Evolutionary conservation across 768 basidiomycete species (phyloP).

Genomic region (Lactifluus echinatus): DNA sequence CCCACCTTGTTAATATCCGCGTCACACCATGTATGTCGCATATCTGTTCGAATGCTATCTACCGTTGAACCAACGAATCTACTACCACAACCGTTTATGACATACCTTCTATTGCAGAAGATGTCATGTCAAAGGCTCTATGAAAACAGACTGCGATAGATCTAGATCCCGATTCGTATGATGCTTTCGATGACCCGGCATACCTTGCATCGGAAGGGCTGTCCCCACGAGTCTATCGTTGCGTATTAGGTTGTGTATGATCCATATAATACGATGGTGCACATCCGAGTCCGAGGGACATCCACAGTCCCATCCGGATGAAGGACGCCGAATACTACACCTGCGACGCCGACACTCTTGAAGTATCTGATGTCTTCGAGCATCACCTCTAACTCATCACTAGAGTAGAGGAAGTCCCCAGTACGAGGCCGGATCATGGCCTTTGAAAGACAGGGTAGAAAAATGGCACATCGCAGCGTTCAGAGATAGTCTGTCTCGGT

Average conservation of each 20-base stretch:
- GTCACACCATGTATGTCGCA: slow-evolving; percentile 53
- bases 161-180: neutral
- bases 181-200: neutral
- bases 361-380: slow-evolving; percentile 58
- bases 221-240: slow-evolving; percentile 43
- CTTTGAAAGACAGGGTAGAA: slow-evolving; percentile 24
- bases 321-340: slow-evolving; percentile 62
- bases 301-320: slow-evolving; percentile 51
- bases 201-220: slow-evolving; percentile 57
- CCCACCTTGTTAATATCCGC: slow-evolving; percentile 72
- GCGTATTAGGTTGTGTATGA: neutral
- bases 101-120: slow-evolving; percentile 1
- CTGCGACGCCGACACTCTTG: slow-evolving; percentile 47
- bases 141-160: slow-evolving; percentile 59
- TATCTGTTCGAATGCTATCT: slow-evolving; percentile 34
- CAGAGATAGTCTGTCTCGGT: neutral
- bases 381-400: slow-evolving; percentile 63
- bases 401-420: slow-evolving; percentile 72
- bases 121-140: slow-evolving; percentile 60
- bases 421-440: slow-evolving; percentile 72
- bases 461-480: neutral
- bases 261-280: slow-evolving; percentile 16
- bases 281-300: slow-evolving; percentile 48
- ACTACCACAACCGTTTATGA: neutral
- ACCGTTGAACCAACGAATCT: neutral